Evolutionary conservation across 192 early-diverging fungal species (phyloP), one percentile per base, ranked within the genome.

Genomic region (Gamsiella multidivaricata): DNA sequence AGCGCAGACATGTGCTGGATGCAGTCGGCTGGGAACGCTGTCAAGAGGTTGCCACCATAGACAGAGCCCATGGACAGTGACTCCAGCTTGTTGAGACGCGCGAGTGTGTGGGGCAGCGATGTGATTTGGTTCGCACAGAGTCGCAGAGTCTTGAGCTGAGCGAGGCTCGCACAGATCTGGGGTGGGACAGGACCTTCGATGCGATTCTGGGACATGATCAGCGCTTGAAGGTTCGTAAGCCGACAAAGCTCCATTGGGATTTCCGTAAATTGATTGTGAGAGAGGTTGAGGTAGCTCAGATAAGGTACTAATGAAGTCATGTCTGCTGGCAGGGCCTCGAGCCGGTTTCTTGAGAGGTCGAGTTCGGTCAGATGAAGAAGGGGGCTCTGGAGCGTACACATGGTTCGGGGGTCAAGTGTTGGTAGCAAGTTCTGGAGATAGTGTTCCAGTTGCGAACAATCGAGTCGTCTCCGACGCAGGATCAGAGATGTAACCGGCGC

Each of bases 301-400:
- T 75, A 58, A 0, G 65, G 69, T 18, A 76, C 54, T 20, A 82
- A 31, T 4, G 75, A 69, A 3, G 65, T 67, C 3, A 87, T 70
- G 28, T 84, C 64, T 12, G 46, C 34, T 3, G 87, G 85, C 0
- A 88, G 49, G 31, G 58, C 28, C 20, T 68, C 52, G 17, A 88
- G 76, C 9, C 75, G 47, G 43, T 88, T 88, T 8, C 86, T 70
- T 17, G 87, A 88, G 15, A 88, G 56, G 59, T 88, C 87, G 3
- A 88, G 62, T 55, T 87, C 84, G 1, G 80, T 65, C 29, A 87
- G 64, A 64, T 81, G 62, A n/a, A 84, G 52, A 64, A 81, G 69
- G 3, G 83, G 80, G 10, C 65, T 52, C 18, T 70, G 57, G 10
- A 81, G 67, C 20, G 69, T 68, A 5, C 60, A 60, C 56, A 80